Evolutionary conservation across 2,329 filamentous ascomycete species (phyloP).

Genomic region (Grosmannia penicillata): DNA sequence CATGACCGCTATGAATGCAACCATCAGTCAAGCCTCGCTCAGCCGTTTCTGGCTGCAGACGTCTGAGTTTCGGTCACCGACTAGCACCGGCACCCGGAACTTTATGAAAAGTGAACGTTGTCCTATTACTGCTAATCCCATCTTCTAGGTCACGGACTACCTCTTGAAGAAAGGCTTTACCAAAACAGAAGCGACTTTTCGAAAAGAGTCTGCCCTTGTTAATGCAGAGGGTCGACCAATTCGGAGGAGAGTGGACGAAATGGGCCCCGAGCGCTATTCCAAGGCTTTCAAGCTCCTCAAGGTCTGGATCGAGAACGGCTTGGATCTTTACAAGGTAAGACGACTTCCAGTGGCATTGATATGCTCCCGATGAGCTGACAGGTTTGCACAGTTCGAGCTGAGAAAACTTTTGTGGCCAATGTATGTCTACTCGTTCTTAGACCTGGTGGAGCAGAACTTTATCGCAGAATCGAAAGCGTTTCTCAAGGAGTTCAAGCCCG

Average conservation of each 20-base stretch:
- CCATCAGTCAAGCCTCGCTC: no score
- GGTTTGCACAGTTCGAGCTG: conserved; percentile 57
- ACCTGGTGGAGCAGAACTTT: conserved; percentile 60
- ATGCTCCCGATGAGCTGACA: not conserved
- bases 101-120: no score
- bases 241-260: conserved; percentile 47
- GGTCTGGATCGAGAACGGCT: conserved; percentile 77
- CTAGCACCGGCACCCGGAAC: no score
- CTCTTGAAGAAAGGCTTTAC: conserved; percentile 90
- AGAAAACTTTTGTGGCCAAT: conserved; percentile 80
- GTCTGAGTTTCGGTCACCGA: not conserved
- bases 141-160: conserved; percentile 66
- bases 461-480: conserved; percentile 59
- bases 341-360: not conserved
- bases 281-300: conserved; percentile 60
- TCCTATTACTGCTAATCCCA: not conserved
- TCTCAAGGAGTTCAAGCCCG: conserved; percentile 47
- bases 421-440: conserved; percentile 85
- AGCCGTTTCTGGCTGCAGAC: not conserved
- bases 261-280: conserved; percentile 62
- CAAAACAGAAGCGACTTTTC: conserved; percentile 79
- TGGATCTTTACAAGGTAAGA: conserved; percentile 81
- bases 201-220: conserved; percentile 75
- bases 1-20: no score
- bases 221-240: conserved; percentile 70